These are phyloP conservation scores for Stenogyne calaminthoides DNA, from an alignment of 305 asterid genomes.

Conservation along the genomic window DNA sequence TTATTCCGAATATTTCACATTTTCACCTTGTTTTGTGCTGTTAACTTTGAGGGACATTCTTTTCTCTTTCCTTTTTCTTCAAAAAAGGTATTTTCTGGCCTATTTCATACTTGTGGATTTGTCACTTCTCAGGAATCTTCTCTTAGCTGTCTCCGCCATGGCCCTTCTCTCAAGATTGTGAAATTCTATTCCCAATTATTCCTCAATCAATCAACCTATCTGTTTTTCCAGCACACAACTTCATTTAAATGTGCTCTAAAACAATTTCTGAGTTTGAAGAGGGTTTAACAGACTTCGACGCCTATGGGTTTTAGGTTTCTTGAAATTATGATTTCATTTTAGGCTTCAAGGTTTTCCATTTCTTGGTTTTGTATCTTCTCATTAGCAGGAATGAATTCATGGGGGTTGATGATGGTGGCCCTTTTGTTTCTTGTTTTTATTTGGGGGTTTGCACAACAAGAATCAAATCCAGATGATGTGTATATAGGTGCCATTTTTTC, in stretches of 20 bases:
- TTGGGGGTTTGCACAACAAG: slow-evolving; percentile 37
- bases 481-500: slow-evolving; percentile 72
- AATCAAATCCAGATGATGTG: slow-evolving; percentile 41
- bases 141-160: slow-evolving; percentile 15
- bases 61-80: slow-evolving; percentile 1
- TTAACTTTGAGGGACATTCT: slow-evolving; percentile 14
- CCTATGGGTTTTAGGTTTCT: background rate
- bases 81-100: slow-evolving; percentile 30
- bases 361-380: background rate
- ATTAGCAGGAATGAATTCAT: slow-evolving; percentile 29
- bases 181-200: background rate
- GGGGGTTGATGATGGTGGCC: slow-evolving; percentile 28
- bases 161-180: slow-evolving; percentile 32
- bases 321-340: slow-evolving; percentile 4
- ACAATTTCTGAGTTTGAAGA: background rate
- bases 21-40: background rate
- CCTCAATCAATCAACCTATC: slow-evolving; percentile 5
- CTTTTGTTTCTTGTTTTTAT: slow-evolving; percentile 25
- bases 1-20: background rate
- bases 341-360: slow-evolving; percentile 12
- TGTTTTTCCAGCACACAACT: background rate
- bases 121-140: slow-evolving; percentile 32
- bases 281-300: background rate
- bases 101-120: slow-evolving; percentile 31
- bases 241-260: background rate